Conservation (phyloP, 352 stramenopile species). For the Phytophthora rubi region DNA sequence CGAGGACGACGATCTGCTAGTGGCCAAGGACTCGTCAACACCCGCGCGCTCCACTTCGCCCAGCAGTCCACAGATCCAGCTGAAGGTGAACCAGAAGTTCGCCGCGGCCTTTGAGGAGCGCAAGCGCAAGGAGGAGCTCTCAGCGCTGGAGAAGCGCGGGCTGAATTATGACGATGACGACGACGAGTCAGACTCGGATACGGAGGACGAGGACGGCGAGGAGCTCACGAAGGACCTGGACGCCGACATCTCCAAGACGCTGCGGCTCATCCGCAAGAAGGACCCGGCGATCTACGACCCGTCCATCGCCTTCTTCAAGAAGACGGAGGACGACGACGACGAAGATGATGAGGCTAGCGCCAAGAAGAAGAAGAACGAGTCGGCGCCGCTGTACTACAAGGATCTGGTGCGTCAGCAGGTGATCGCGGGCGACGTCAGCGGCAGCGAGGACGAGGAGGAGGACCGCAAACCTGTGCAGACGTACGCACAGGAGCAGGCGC, state of each 20-base stretch:
- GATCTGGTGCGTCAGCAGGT: slow-evolving; percentile 96
- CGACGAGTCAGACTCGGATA: slow-evolving; percentile 78
- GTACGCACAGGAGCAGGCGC: slow-evolving; percentile 73
- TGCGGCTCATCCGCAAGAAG: slow-evolving; percentile 91
- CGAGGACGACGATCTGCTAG: slow-evolving; percentile 37
- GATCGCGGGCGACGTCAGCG: slow-evolving; percentile 82
- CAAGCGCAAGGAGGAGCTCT: slow-evolving; percentile 87
- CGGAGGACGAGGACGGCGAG: slow-evolving; percentile 86
- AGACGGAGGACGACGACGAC: slow-evolving; percentile 35
- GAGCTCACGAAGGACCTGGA: slow-evolving; percentile 78
- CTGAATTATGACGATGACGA: slow-evolving; percentile 45
- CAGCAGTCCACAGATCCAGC: slow-evolving; percentile 40
- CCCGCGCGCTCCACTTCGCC: not conserved
- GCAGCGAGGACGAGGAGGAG: slow-evolving; percentile 70
- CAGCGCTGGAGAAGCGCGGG: slow-evolving; percentile 50
- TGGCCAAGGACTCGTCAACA: slow-evolving; percentile 31
- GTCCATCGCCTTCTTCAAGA: slow-evolving; percentile 90
- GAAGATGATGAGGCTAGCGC: slow-evolving; percentile 15
- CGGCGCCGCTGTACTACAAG: slow-evolving; percentile 89
- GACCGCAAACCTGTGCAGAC: slow-evolving; percentile 45
- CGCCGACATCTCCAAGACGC: slow-evolving; percentile 79
- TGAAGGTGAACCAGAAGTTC: slow-evolving; percentile 83
- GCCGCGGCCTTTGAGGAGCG: slow-evolving; percentile 72
- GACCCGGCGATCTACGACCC: slow-evolving; percentile 94
- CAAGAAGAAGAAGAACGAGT: slow-evolving; percentile 41